Evolutionary conservation across 140 eudicot species (phyloP).

Genomic region (Oenanthe javanica): DNA sequence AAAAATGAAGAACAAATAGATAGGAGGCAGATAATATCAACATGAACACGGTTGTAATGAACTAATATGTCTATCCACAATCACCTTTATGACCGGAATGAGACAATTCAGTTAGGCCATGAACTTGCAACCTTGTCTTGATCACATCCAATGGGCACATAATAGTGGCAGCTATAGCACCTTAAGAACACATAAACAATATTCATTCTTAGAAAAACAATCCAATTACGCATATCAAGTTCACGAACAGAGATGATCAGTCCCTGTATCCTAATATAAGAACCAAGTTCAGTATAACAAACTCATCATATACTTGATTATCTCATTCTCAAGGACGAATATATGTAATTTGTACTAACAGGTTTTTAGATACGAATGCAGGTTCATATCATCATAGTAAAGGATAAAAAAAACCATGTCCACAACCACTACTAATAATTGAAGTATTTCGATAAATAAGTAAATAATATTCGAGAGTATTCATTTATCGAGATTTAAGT

Average conservation of each 20-base stretch:
- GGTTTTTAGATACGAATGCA: neutral
- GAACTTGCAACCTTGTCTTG: slow-evolving; percentile 80
- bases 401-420: neutral
- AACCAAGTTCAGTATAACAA: neutral
- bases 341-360: neutral
- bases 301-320: neutral
- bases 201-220: neutral
- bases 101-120: slow-evolving; percentile 59
- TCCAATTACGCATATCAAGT: neutral
- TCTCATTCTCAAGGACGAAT: too few relatives aligned
- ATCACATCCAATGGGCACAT: slow-evolving; percentile 87
- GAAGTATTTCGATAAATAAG: neutral
- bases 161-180: slow-evolving; percentile 86
- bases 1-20: neutral
- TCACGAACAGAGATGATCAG: neutral
- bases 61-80: neutral
- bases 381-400: neutral
- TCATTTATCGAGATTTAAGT: too few relatives aligned
- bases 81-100: slow-evolving; percentile 30
- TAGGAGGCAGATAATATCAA: neutral
- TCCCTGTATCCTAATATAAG: neutral
- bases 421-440: neutral
- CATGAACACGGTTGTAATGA: neutral
- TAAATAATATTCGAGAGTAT: too few relatives aligned
- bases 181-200: slow-evolving; percentile 19